Evolutionary conservation across 331 rosid species (phyloP), one percentile per base, ranked within the genome.

Genomic region (Spiraea crenata): DNA sequence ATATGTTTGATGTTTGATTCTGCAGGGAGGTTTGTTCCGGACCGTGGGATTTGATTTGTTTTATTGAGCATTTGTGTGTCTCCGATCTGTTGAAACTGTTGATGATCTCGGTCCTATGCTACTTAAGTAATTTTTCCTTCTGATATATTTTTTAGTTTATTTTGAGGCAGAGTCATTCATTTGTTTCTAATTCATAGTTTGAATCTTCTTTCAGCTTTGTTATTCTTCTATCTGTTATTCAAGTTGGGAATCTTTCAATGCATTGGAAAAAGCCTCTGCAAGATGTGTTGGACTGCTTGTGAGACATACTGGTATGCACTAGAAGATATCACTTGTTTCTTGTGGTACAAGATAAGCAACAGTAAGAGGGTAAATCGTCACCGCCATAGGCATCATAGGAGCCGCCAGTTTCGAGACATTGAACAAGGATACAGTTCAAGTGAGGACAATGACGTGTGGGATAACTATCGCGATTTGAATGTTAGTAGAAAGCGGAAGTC

Each of bases 231-330:
- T 77, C 51, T 83, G 12, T 58, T 85, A 74, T 80, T 77, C 74
- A 85, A 78, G 79, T 11, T 82, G 64, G 89, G 89, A 8, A 68
- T 85, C 52, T 80, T 79, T 63, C 84, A 78, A 70, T 85, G 90
- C 85, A 57, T 85, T 39, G 87, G 77, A 69, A 85, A 65, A 65
- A 82, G 80, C 82, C 80, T 76, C 14, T 82, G 85, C 35, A 85
- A 73, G 63, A 61, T 80, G 85, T 80, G 84, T 67, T 85, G 85
- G 76, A 75, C 37, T 61, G 71, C 84, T 2, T 81, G 85, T 34
- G 83, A 80, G 75, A 64, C 77, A 9, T 85, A 79, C 19, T 80
- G 83, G 77, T 77, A 19, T 77, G 72, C 87, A 41, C 41, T 85
- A 6, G 80, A 69, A 77, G 70, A 80, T 67, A 63, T 74, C 31